Percentiles rank a stretch among this genome's conserved stretches.
Conservation (phyloP, 2,329 filamentous ascomycete genomes). For the Bipolaris zeicola region DNA sequence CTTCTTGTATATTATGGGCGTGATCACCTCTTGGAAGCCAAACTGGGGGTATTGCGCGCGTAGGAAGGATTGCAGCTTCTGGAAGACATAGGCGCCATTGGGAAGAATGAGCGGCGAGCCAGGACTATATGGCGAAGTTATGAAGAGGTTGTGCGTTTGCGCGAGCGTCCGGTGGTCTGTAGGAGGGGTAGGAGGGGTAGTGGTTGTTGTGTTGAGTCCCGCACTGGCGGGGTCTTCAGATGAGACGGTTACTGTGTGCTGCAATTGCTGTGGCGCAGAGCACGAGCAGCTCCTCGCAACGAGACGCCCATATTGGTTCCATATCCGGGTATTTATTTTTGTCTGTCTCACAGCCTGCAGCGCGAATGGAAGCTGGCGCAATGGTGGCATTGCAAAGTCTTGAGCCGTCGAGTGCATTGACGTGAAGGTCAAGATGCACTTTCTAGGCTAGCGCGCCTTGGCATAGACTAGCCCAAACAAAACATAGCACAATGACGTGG, state of each 20-base stretch:
- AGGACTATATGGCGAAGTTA: slow-evolving; percentile 77
- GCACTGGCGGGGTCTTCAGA: slow-evolving; percentile 23
- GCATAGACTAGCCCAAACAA: slow-evolving; percentile 8
- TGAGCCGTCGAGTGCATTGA: slow-evolving; percentile 16
- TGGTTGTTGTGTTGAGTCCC: slow-evolving; percentile 40
- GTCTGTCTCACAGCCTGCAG: slow-evolving; percentile 16
- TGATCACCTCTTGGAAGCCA: slow-evolving; percentile 87
- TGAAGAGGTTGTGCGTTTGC: slow-evolving; percentile 73
- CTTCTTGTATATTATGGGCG: slow-evolving; percentile 89
- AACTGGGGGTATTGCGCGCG: slow-evolving; percentile 83
- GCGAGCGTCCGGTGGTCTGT: slow-evolving; percentile 59
- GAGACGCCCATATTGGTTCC: slow-evolving; percentile 15
- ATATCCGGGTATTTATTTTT: slow-evolving; percentile 6
- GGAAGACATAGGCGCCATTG: slow-evolving; percentile 81
- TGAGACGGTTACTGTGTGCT: slow-evolving; percentile 29
- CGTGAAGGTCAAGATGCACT: slow-evolving; percentile 24
- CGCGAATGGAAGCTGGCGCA: slow-evolving; percentile 31
- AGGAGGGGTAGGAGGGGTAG: slow-evolving; percentile 45
- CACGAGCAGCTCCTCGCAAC: slow-evolving; percentile 42
- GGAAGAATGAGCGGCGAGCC: slow-evolving; percentile 86
- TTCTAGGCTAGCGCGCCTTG: slow-evolving; percentile 34
- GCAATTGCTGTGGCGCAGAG: slow-evolving; percentile 36
- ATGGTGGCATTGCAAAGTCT: slow-evolving; percentile 40
- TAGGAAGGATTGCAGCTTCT: slow-evolving; percentile 79
- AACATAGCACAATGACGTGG: slow-evolving; percentile 19